Percentiles rank a stretch among this genome's conserved stretches.
phyloP scores from a whole-genome alignment of 1,284 basidiomycete species.

The Sparassis latifolia region DNA sequence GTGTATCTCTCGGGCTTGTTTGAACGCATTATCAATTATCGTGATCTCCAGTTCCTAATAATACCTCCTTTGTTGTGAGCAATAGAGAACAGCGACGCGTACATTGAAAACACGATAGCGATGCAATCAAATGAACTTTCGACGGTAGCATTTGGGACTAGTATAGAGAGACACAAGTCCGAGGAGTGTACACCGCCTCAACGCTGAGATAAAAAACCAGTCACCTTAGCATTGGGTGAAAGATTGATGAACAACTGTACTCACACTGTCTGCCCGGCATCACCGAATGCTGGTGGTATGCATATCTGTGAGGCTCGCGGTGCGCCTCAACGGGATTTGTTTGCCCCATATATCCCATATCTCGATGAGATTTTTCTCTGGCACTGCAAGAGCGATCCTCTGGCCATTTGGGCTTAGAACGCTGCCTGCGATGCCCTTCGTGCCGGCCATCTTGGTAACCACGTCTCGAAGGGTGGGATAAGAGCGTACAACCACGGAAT shows the following conservation, averaged over 20 bases:
- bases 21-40: no score
- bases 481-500: slow-evolving; percentile 50
- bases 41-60: no score
- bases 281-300: neutral
- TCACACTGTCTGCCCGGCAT: neutral
- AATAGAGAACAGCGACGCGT: no score
- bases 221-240: no score
- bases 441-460: slow-evolving; percentile 33
- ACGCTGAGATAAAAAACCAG: neutral
- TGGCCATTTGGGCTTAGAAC: slow-evolving; percentile 41
- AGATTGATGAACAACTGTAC: neutral
- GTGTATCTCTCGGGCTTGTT: no score
- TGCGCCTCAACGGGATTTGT: slow-evolving; percentile 36
- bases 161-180: no score
- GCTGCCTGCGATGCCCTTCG: slow-evolving; percentile 38
- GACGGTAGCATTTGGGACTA: no score
- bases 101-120: no score
- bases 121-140: no score
- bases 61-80: no score
- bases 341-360: slow-evolving; percentile 53
- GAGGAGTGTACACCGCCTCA: neutral
- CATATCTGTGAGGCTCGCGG: slow-evolving; percentile 2
- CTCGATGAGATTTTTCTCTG: slow-evolving; percentile 42
- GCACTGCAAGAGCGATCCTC: slow-evolving; percentile 40
- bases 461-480: slow-evolving; percentile 44